Percentiles rank a stretch among this genome's conserved stretches.
These are phyloP conservation scores for Basidioascus undulatus DNA, from an alignment of 768 basidiomycete genomes.

Conservation along the genomic window DNA sequence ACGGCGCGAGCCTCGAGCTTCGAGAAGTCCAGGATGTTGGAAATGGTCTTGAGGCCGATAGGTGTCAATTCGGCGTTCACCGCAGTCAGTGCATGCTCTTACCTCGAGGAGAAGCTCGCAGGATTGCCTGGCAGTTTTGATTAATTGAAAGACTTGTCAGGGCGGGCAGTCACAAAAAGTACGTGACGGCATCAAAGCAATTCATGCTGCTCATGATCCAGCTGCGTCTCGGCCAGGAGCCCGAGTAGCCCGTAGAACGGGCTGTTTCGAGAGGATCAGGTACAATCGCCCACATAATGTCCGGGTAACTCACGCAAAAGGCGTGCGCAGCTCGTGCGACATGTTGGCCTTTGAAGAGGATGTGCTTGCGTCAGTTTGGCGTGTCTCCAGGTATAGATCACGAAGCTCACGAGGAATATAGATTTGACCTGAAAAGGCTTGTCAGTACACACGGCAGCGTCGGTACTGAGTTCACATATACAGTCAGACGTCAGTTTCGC, in stretches of 20 bases:
- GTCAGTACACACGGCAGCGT: too few relatives aligned
- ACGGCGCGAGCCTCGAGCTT: constrained; percentile 54
- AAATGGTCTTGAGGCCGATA: constrained; percentile 29
- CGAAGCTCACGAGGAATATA: too few relatives aligned
- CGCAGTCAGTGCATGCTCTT: background rate
- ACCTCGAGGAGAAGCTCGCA: constrained; percentile 46
- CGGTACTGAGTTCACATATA: too few relatives aligned
- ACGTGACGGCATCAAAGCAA: constrained; percentile 25
- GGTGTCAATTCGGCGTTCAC: constrained; percentile 3
- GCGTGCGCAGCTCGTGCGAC: constrained; percentile 54
- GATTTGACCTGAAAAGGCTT: too few relatives aligned
- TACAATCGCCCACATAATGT: background rate
- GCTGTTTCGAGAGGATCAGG: constrained; percentile 17
- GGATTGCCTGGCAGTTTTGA: constrained; percentile 54
- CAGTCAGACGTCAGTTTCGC: too few relatives aligned
- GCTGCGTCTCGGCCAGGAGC: constrained; percentile 43
- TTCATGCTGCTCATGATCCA: constrained; percentile 43
- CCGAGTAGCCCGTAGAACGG: constrained; percentile 56
- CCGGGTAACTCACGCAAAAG: constrained; percentile 31
- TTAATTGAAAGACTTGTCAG: too few relatives aligned
- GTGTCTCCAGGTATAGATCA: too few relatives aligned
- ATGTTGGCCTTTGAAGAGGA: constrained; percentile 30
- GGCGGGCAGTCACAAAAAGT: constrained; percentile 20
- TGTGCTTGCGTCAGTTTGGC: background rate
- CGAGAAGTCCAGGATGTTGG: constrained; percentile 54